A percentile compares a stretch with the other conserved stretches of the same genome.
These are phyloP conservation scores for Mycena metata DNA, from an alignment of 768 basidiomycete species.

Conservation along the genomic window DNA sequence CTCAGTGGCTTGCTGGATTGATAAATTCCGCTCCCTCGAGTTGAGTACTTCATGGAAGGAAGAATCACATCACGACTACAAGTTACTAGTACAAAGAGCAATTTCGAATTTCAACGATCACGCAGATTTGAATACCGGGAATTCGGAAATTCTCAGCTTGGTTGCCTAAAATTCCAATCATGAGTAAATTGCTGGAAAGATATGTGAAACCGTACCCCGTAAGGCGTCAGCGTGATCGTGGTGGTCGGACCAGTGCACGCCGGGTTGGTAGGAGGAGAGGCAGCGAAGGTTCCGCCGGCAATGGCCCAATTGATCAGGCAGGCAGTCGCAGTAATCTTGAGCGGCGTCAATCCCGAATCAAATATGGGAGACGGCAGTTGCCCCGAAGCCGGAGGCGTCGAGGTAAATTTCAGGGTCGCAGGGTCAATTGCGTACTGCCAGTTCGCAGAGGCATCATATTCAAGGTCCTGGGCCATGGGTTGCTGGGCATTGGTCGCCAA, in stretches of 20 bases:
- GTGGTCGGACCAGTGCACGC: conserved; percentile 41
- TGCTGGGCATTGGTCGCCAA: conserved; percentile 58
- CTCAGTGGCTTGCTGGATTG: no score
- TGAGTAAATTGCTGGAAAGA: neutral
- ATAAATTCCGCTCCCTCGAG: no score
- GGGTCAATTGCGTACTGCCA: conserved; percentile 73
- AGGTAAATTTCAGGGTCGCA: conserved; percentile 42
- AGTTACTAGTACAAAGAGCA: no score
- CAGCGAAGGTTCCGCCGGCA: conserved; percentile 52
- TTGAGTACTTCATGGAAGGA: no score
- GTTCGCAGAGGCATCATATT: conserved; percentile 60
- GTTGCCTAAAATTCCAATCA: conserved; percentile 14
- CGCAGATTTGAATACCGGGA: conserved; percentile 31
- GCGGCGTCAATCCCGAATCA: conserved; percentile 51
- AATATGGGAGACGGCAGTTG: conserved; percentile 48
- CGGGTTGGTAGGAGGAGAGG: conserved; percentile 47
- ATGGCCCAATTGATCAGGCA: conserved; percentile 51
- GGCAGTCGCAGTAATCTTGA: conserved; percentile 51
- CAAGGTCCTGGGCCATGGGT: conserved; percentile 61
- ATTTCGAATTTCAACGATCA: neutral
- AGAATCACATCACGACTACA: no score
- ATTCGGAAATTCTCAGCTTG: conserved; percentile 37
- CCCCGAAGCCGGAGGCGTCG: conserved; percentile 40
- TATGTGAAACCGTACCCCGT: conserved; percentile 43
- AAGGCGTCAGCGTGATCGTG: conserved; percentile 50